Evolutionary conservation across 352 stramenopile genomes (phyloP).

Genomic region (Globisporangium emineosum): DNA sequence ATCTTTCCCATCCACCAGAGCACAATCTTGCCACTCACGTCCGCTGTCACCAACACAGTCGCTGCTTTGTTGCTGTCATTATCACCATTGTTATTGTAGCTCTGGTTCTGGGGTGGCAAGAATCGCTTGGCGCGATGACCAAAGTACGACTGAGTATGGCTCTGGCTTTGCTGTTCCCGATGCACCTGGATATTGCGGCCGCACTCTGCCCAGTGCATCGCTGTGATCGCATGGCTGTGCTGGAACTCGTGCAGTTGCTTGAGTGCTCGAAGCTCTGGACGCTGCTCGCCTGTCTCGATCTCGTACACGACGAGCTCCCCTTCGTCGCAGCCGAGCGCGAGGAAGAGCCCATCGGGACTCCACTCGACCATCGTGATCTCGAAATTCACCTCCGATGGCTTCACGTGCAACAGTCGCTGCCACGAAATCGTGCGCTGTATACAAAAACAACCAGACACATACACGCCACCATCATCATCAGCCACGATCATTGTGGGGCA

Average conservation of each 20-base stretch:
- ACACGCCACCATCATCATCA: neutral
- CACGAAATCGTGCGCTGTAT: constrained; percentile 67
- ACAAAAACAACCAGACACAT: neutral
- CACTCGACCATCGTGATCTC: constrained; percentile 56
- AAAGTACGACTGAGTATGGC: constrained; percentile 28
- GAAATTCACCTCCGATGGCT: constrained; percentile 52
- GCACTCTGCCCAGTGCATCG: constrained; percentile 47
- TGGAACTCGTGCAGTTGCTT: constrained; percentile 26
- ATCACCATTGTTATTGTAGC: neutral
- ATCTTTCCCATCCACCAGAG: constrained; percentile 68
- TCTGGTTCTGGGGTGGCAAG: constrained; percentile 12
- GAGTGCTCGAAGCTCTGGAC: constrained; percentile 25
- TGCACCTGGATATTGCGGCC: neutral
- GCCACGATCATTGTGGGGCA: too few species aligned
- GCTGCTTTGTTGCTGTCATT: neutral
- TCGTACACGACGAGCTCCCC: constrained; percentile 70
- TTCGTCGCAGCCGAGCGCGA: constrained; percentile 68
- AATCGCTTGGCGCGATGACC: constrained; percentile 31
- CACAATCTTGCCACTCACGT: constrained; percentile 31
- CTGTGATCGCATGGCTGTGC: constrained; percentile 42
- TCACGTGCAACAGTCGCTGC: constrained; percentile 71
- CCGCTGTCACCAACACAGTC: constrained; percentile 46
- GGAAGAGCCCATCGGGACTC: constrained; percentile 58
- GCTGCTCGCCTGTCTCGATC: constrained; percentile 44
- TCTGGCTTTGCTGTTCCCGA: constrained; percentile 5